Evolutionary conservation across 2,329 filamentous ascomycete genomes (phyloP).

Genomic region (Setomelanomma holmii): DNA sequence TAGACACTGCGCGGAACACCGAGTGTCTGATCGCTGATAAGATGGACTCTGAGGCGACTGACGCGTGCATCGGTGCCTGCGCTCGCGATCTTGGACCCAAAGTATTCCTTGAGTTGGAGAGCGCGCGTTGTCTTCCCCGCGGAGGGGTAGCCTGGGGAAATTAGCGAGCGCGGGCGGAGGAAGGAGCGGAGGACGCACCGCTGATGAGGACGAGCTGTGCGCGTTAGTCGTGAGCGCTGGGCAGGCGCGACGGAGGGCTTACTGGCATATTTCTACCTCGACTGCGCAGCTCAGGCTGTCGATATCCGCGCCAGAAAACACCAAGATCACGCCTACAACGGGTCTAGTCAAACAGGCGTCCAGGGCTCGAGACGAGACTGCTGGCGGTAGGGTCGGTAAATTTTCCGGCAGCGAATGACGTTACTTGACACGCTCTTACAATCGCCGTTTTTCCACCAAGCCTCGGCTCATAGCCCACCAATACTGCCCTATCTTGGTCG

Average conservation of each 20-base stretch:
- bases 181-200: constrained; percentile 18
- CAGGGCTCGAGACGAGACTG: constrained; percentile 23
- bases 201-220: constrained; percentile 66
- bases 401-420: constrained; percentile 14
- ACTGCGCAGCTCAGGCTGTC: constrained; percentile 3
- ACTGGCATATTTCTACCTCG: constrained; percentile 34
- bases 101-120: constrained; percentile 69
- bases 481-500: background rate
- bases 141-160: constrained; percentile 59
- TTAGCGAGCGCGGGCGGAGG: constrained; percentile 53
- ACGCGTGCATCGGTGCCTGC: constrained; percentile 53
- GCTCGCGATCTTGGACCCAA: constrained; percentile 64
- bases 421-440: background rate
- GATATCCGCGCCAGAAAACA: constrained; percentile 4
- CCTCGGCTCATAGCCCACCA: constrained; percentile 25
- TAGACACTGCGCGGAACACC: constrained; percentile 75
- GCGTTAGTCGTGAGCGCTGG: constrained; percentile 18
- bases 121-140: constrained; percentile 69
- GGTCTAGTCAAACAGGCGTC: background rate
- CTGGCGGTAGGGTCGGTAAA: constrained; percentile 23
- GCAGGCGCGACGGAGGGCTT: constrained; percentile 20
- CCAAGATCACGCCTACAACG: constrained; percentile 1
- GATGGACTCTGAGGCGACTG: constrained; percentile 69
- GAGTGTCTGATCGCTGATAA: constrained; percentile 76
- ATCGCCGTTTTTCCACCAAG: constrained; percentile 10